A percentile compares a stretch with the other conserved stretches of the same genome.
Evolutionary conservation across 306 rosid genomes (phyloP).

Genomic region (Begonia masoniana): DNA sequence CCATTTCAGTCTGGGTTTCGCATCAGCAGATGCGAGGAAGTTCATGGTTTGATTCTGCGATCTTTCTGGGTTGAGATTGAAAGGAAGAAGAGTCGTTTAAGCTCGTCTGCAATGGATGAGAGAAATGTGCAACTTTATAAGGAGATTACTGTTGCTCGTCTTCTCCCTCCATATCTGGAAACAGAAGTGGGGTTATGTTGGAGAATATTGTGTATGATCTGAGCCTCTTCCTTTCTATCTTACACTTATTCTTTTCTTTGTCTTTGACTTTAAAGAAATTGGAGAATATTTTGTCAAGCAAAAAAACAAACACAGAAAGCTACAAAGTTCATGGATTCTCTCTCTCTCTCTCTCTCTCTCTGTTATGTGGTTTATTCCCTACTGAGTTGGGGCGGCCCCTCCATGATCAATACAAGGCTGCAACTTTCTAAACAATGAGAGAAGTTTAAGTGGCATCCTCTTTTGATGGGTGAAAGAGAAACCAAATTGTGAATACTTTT

Average conservation of each 20-base stretch:
- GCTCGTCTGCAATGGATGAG: too few species aligned
- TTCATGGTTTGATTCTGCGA: slow-evolving; percentile 62
- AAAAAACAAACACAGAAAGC: background rate
- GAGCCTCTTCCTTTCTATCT: background rate
- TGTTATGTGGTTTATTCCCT: too few species aligned
- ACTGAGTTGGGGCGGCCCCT: too few species aligned
- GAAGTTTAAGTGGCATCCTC: too few species aligned
- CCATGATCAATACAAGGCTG: too few species aligned
- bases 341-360: too few species aligned
- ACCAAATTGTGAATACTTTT: too few species aligned
- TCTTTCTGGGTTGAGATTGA: slow-evolving; percentile 20
- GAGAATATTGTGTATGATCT: background rate
- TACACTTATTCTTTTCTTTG: background rate
- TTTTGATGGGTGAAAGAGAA: too few species aligned
- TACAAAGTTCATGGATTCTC: background rate
- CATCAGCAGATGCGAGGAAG: slow-evolving; percentile 72
- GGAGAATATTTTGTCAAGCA: background rate
- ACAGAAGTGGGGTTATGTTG: slow-evolving; percentile 1
- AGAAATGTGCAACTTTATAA: too few species aligned
- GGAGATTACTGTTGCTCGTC: background rate
- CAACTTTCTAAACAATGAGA: too few species aligned
- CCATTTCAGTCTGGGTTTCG: slow-evolving; percentile 92
- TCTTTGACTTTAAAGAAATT: background rate
- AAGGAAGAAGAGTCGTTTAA: slow-evolving; percentile 2
- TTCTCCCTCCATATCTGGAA: background rate